Evolutionary conservation across 1,284 basidiomycete genomes (phyloP), one percentile per base, ranked within the genome.

Genomic region (Austroboletus niveus): DNA sequence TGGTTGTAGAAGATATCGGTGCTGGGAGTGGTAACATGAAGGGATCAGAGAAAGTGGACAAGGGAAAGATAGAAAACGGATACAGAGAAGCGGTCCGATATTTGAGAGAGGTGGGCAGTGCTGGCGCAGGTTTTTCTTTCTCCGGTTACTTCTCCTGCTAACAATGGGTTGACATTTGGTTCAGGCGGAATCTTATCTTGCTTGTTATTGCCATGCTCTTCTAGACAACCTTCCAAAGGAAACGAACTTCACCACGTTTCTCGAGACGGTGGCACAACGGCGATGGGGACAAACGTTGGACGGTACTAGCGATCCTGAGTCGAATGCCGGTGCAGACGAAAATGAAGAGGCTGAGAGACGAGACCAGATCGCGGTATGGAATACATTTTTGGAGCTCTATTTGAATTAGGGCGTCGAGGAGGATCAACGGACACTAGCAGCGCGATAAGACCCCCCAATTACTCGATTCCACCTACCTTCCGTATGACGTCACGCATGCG

Each of bases 351-450:
- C 72, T 0, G 88, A 92, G 52, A 71, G 72, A 58, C 68, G 70
- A 14, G 93, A 97, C 64, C 92, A 96, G 66, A 78, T 81, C 11
- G 88, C 93, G 0, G 87, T 98, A 12, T 98, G 96, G 95, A 98
- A 97, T 70, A 98, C 96, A 1, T 75, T 99, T 2, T 75, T 99
- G 48, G 96, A 99, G 71, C 80, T 99, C 15, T 98, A 98, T 67
- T 81, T 99, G 45, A 34, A 59, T 15, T 58, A 58, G 20, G 57
- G 57, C 36, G 51, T 56, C 5, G 64, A 65, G 20, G 57, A 50
- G 38, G 42, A 56, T 29, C 52, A 53, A 39, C 17, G 51, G 4
- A 49, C 46, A 0, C 38, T 57, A 48, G 15, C 53, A 55, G 5
- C 54, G 62, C 39, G 61, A 68, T 42, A 94, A 92, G 63, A 91